These are phyloP conservation scores for Torulaspora quercuum DNA, from an alignment of 805 yeast species.

Conservation along the genomic window DNA sequence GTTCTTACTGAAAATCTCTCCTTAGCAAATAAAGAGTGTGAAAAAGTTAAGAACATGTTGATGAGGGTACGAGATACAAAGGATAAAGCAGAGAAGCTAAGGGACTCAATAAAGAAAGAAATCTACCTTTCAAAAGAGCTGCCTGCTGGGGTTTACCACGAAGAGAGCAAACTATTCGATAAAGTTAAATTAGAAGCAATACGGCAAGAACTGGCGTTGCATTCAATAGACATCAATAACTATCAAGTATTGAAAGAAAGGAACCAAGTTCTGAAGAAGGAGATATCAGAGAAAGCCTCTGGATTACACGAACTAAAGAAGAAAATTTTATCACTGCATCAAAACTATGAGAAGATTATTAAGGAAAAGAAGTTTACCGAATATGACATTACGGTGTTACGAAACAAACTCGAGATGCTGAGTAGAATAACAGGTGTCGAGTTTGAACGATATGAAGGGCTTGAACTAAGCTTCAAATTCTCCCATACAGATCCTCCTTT, in stretches of 20 bases:
- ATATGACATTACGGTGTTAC: slow-evolving; percentile 15
- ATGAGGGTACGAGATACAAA: slow-evolving; percentile 14
- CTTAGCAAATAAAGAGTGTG: slow-evolving; percentile 26
- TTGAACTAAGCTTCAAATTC: slow-evolving; percentile 12
- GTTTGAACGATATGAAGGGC: slow-evolving; percentile 12
- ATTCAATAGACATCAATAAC: slow-evolving; percentile 14
- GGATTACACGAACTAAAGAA: slow-evolving; percentile 10
- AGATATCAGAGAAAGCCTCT: slow-evolving; percentile 5
- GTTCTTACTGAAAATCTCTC: slow-evolving; percentile 31
- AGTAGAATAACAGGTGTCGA: slow-evolving; percentile 20
- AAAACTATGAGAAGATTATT: slow-evolving; percentile 2
- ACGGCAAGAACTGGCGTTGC: slow-evolving; percentile 16
- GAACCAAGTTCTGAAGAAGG: slow-evolving; percentile 3
- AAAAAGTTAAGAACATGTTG: slow-evolving; percentile 19
- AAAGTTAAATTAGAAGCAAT: slow-evolving; percentile 21
- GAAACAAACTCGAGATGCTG: slow-evolving; percentile 10
- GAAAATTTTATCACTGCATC: slow-evolving; percentile 12
- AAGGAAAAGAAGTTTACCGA: slow-evolving; percentile 10
- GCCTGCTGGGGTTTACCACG: slow-evolving; percentile 11
- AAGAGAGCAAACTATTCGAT: slow-evolving; percentile 14
- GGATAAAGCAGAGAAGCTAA: slow-evolving; percentile 16
- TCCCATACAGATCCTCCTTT: slow-evolving; percentile 1
- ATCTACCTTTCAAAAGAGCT: slow-evolving; percentile 20
- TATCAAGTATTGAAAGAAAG: slow-evolving; percentile 9
- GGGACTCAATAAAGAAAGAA: slow-evolving; percentile 22